Conservation (phyloP, 768 basidiomycete species). For the Neoboletus magnificus region DNA sequence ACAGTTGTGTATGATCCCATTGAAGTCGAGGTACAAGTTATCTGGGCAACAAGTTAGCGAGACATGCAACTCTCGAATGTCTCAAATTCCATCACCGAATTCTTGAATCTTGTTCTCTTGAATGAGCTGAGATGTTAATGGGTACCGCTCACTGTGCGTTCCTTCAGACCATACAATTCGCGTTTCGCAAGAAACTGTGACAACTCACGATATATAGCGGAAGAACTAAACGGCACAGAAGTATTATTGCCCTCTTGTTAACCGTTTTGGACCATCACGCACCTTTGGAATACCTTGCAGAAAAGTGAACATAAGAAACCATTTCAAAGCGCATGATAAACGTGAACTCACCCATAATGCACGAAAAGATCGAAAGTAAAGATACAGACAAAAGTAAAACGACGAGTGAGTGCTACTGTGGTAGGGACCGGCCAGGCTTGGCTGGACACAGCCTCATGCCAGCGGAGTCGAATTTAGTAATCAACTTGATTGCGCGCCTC, state of each 20-base stretch:
- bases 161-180: constrained; percentile 10
- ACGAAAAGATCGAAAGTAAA: constrained; percentile 5
- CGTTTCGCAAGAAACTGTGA: too few relatives aligned
- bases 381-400: constrained; percentile 4
- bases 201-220: constrained; percentile 86
- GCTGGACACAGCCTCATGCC: constrained; percentile 14
- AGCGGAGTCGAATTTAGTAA: constrained; percentile 1
- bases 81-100: constrained; percentile 60
- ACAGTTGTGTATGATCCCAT: constrained; percentile 89
- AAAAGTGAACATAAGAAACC: constrained; percentile 1
- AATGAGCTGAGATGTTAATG: constrained; percentile 95
- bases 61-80: neutral
- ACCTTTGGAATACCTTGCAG: constrained; percentile 64
- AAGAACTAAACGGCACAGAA: constrained; percentile 64
- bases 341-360: constrained; percentile 22
- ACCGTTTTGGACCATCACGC: constrained; percentile 14
- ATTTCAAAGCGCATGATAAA: neutral
- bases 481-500: too few relatives aligned
- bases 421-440: neutral
- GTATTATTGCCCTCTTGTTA: constrained; percentile 4
- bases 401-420: neutral
- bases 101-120: constrained; percentile 99
- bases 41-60: constrained; percentile 42
- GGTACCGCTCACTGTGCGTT: constrained; percentile 82
- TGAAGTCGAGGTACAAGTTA: constrained; percentile 93